Percentiles rank a stretch among this genome's conserved stretches.
Conservation (phyloP, 345 rosid genomes). For the Fremontodendron californicum region DNA sequence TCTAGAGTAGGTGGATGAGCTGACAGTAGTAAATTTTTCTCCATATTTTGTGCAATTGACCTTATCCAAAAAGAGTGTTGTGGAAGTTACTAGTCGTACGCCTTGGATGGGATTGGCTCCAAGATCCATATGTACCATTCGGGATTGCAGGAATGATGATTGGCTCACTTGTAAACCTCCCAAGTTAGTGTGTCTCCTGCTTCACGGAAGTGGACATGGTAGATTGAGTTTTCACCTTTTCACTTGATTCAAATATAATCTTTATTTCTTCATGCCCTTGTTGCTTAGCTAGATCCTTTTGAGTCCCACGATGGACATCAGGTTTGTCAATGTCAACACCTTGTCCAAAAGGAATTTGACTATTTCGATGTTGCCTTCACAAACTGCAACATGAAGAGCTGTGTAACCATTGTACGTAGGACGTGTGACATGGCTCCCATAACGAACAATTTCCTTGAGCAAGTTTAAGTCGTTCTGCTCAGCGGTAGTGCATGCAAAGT, state of each 20-base stretch:
- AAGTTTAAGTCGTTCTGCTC: slow-evolving; percentile 63
- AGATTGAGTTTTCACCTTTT: slow-evolving; percentile 32
- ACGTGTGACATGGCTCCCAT: slow-evolving; percentile 53
- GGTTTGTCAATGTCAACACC: slow-evolving; percentile 64
- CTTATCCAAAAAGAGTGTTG: slow-evolving; percentile 77
- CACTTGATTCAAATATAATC: slow-evolving; percentile 37
- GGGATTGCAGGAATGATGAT: slow-evolving; percentile 34
- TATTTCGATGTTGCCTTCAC: too few species aligned
- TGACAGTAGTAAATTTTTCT: slow-evolving; percentile 33
- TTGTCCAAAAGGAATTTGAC: slow-evolving; percentile 59
- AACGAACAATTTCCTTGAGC: slow-evolving; percentile 45
- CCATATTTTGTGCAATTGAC: slow-evolving; percentile 43
- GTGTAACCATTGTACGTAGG: slow-evolving; percentile 51
- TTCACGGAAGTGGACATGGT: slow-evolving; percentile 39
- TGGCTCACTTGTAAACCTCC: slow-evolving; percentile 72
- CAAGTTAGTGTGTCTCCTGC: slow-evolving; percentile 42
- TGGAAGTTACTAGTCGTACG: slow-evolving; percentile 55
- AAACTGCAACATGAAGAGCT: slow-evolving; percentile 76
- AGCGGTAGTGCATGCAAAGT: slow-evolving; percentile 62
- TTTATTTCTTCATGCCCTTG: slow-evolving; percentile 79
- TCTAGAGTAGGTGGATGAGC: slow-evolving; percentile 22
- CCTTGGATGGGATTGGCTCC: slow-evolving; percentile 42
- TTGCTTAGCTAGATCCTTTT: slow-evolving; percentile 69
- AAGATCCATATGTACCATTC: slow-evolving; percentile 42
- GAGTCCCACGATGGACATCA: slow-evolving; percentile 63